Evolutionary conservation across 1,139 yeast genomes (phyloP), one percentile per base, ranked within the genome.

Genomic region (Taphrina betulina): DNA sequence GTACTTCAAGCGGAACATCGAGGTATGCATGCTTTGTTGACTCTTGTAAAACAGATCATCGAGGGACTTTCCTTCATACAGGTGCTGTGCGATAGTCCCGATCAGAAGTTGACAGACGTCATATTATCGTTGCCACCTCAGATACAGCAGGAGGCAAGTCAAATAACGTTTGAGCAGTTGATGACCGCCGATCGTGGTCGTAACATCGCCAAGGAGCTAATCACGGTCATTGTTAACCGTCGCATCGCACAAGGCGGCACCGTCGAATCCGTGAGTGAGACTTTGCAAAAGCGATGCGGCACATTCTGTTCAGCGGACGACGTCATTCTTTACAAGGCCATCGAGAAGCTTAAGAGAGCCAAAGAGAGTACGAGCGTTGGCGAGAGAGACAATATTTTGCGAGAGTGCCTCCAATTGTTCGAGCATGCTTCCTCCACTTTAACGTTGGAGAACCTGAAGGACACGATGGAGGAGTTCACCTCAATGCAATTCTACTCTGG

Each of bases 301-400:
- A 83, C 95, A 1, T 94, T 89, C 70, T 94, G 97, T 66, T 88
- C 96, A 0, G 81, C 95, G 8, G 88, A 86, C 64, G 98, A 94
- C 70, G 96, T 92, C 28, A 78, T 89, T 60, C 86, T 94, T 22
- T 94, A 90, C 74, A 86, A 92, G 70, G 98, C 97, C 0, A 81
- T 89, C 64, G 98, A 94, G 68, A 88, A 85, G 67, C 74, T 94
- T 64, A 85, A 94, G 58, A 81, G 84, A 65, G 97, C 97, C 0
- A 86, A 85, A 20, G 56, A 53, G 10, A 42, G 52, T 5, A 37
- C 44, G 10, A 66, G 85, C 80, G 60, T 79, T 82, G 62, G 89
- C 87, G 1, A 71, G 75, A 62, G 95, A 87, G 72, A 76, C 56
- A 83, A 82, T 61, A 85, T 87, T 65, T 75, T 92, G 63, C 78